Base-by-base conservation (phyloP, 2,329 filamentous ascomycete species). In the Hypoxylon sp. region DNA sequence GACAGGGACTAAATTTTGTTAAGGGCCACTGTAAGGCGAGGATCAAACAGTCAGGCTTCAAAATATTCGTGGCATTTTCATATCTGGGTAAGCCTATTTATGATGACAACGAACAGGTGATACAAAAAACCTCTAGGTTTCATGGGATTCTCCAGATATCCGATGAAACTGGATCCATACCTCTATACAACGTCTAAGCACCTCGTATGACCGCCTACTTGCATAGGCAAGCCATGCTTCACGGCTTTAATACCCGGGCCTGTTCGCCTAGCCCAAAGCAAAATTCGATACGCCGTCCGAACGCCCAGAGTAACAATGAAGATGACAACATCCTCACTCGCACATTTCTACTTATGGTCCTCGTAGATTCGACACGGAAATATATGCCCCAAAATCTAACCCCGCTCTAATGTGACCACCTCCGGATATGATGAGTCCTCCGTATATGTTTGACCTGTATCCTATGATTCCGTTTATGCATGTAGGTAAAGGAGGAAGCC, bases 341-440 rank as follows among this genome's bases (percentile, higher is more conserved):
- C 43, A 51, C 28, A 43, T 45, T 25, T 60, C 50, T 51, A 60
- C 23, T 10, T 21, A 11, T 45, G 57, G 61, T 53, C 53, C 45
- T 60, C 43, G 14, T 60, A 65, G 59, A 63, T 60, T 46, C 28
- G 49, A 32, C 25, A 9, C 14, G n/a, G 34, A 52, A 30, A 52
- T 63, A 23, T 19, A 30, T 62, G 17, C 5, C 10, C 58, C 43
- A 48, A 50, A 38, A 59, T 68, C 63, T 68, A 63, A 32, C 28
- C 36, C 41, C 65, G 57, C 62, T 59, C 57, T 57, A 65, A 59
- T 45, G 34, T 53, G 11, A 5, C 45, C 45, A 14, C 19, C 19
- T 25, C 19, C 23, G 25, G 25, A 23, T 53, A 30, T 48, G 38
- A 38, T 46, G 38, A 36, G 13, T 14, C 38, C 19, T 21, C 48